Evolutionary conservation across 1,284 basidiomycete genomes (phyloP).

Genomic region (Ganoderma resinaceum): DNA sequence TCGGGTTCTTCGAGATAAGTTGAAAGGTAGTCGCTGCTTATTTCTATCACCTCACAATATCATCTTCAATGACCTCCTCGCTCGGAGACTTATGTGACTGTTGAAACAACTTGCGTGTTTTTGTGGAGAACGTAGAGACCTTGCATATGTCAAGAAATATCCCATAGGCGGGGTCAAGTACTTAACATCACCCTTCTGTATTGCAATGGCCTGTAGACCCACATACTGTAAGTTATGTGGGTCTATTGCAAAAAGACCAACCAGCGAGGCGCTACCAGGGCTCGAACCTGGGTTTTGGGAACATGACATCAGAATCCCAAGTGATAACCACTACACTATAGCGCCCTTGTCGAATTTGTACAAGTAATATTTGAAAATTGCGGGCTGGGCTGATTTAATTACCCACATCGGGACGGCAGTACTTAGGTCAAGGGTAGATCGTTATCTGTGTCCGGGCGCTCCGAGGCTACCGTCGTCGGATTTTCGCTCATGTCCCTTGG

Average conservation of each 20-base stretch:
- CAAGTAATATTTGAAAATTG: too few species aligned
- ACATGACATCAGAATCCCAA: slow-evolving; percentile 21
- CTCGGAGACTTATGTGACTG: too few species aligned
- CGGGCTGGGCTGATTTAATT: not conserved
- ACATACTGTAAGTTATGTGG: too few species aligned
- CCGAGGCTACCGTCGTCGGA: not conserved
- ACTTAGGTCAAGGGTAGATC: too few species aligned
- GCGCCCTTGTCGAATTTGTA: slow-evolving; percentile 14
- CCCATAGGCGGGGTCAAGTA: not conserved
- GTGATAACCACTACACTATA: slow-evolving; percentile 29
- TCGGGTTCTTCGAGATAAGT: too few species aligned
- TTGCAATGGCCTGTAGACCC: too few species aligned
- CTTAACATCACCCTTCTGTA: not conserved
- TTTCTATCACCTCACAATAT: too few species aligned
- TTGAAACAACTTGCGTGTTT: too few species aligned
- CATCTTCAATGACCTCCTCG: too few species aligned
- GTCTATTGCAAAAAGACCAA: not conserved
- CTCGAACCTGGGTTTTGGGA: slow-evolving; percentile 30
- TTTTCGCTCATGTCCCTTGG: too few species aligned
- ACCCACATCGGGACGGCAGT: not conserved
- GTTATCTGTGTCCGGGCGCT: not conserved
- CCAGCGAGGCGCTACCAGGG: slow-evolving; percentile 34
- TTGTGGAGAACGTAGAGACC: too few species aligned
- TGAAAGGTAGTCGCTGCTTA: too few species aligned
- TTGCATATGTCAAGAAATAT: not conserved